A percentile compares a stretch with the other conserved stretches of the same genome.
These are phyloP conservation scores for Penicillium simplicissimum DNA, from an alignment of 495 filamentous ascomycete species.

Conservation along the genomic window DNA sequence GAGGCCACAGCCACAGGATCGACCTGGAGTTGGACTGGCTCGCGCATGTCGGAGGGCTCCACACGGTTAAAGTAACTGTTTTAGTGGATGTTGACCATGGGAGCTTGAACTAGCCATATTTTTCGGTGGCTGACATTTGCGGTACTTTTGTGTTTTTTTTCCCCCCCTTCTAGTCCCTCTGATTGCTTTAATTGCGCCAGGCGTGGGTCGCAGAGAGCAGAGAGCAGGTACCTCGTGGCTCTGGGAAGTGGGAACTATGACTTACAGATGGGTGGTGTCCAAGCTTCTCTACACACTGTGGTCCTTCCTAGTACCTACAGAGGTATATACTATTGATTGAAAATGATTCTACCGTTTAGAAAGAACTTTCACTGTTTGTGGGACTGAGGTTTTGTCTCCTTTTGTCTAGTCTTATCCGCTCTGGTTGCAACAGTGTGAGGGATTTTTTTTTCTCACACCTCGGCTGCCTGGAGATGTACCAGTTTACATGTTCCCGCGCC, in stretches of 20 bases:
- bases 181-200: neutral
- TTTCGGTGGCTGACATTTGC: slow-evolving; percentile 10
- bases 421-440: slow-evolving; percentile 5
- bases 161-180: too few relatives aligned
- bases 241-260: neutral
- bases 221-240: slow-evolving; percentile 8
- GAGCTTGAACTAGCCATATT: slow-evolving; percentile 22
- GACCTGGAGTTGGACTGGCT: slow-evolving; percentile 20
- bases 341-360: neutral
- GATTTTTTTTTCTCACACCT: slow-evolving; percentile 19
- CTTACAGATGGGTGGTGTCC: neutral
- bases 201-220: slow-evolving; percentile 14
- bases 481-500: slow-evolving; percentile 4
- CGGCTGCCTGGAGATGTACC: slow-evolving; percentile 11
- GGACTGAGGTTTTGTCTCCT: neutral
- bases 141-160: slow-evolving; percentile 1
- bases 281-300: neutral
- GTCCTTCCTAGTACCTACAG: too few relatives aligned
- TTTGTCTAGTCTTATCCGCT: neutral
- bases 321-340: too few relatives aligned
- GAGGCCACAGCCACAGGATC: slow-evolving; percentile 32
- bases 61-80: slow-evolving; percentile 10
- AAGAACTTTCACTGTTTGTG: neutral
- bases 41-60: slow-evolving; percentile 21
- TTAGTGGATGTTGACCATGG: slow-evolving; percentile 13